Evolutionary conservation across 148 eudicot genomes (phyloP), one percentile per base, ranked within the genome.

Genomic region (Tetragonia tetragonoides): DNA sequence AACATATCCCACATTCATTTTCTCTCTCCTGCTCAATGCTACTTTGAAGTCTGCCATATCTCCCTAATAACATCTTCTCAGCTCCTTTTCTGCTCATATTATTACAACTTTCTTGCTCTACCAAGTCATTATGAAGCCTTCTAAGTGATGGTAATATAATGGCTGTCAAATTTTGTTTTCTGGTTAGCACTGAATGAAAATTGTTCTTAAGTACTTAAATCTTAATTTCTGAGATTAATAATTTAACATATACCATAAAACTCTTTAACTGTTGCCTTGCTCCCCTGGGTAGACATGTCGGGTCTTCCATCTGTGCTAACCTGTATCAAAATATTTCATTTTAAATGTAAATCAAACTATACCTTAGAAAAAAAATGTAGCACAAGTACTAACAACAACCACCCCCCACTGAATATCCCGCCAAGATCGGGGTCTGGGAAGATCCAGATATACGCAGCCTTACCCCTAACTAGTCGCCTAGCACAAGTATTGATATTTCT

Each of bases 1-100:
- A 82, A 87, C 93, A 89, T 56, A 93, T 91, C 66, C 93, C 98
- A 79, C 95, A 93, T 83, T 93, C 98, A 28, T 90, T 89, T 47
- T 93, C 96, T 84, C 96, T 85, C 64, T 93, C 96, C 78, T 70
- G 74, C 66, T 88, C 92, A 72, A 77, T 66, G 34, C 77, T 70
- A 53, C 39, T 78, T 46, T 82, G 82, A 70, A 73, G 77, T 37
- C 38, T 68, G 44, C 79, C 78, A n/a, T 82, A 78, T 21, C 81
- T 75, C 46, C 77, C 74, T 5, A 81, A 74, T 77, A 60, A 77
- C 76, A 80, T 75, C 79, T 84, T 86, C 60, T 77, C 66, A 67
- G 39, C 63, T 20, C 73, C 81, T 70, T 42, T 79, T 40, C 57
- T 24, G 60, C 44, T 80, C 70, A 75, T 62, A 73, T 68, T 62